phyloP scores from a whole-genome alignment of 768 basidiomycete genomes.

The Xerocomellus dryophilus region DNA sequence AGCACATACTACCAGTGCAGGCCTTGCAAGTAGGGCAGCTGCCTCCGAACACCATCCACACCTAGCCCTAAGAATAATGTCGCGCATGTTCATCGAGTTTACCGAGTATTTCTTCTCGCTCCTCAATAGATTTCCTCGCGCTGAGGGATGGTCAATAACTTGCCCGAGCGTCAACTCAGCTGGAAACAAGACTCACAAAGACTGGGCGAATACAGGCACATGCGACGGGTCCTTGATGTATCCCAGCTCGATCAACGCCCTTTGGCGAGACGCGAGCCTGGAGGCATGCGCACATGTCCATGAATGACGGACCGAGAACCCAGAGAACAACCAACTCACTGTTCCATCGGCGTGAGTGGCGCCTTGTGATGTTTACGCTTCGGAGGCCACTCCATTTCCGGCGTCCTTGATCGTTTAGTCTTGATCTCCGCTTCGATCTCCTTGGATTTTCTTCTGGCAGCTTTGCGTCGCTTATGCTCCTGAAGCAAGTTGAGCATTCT shows the following conservation, averaged over 20 bases:
- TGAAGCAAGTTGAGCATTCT: conserved; percentile 10
- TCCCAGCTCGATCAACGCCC: conserved; percentile 60
- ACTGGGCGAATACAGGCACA: conserved; percentile 55
- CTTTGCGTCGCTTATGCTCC: conserved; percentile 29
- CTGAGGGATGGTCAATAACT: conserved; percentile 25
- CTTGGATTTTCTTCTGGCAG: conserved; percentile 23
- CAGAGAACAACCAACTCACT: conserved; percentile 38
- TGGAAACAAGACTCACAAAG: conserved; percentile 52
- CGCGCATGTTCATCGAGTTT: conserved; percentile 39
- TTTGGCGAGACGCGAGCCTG: conserved; percentile 54
- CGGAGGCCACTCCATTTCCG: conserved; percentile 62
- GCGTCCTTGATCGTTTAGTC: conserved; percentile 24
- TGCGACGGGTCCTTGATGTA: conserved; percentile 53
- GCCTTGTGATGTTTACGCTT: conserved; percentile 53
- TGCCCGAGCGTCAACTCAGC: background rate
- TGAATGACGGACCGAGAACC: background rate
- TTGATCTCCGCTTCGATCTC: conserved; percentile 1
- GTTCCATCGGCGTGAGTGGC: conserved; percentile 45
- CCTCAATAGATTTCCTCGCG: conserved; percentile 40
- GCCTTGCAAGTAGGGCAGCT: background rate
- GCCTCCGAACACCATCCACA: background rate
- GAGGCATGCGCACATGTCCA: background rate
- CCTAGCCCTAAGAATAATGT: background rate
- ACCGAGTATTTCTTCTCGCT: conserved; percentile 41
- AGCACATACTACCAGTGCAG: background rate